These are phyloP conservation scores for Kodamaea plutei DNA, from an alignment of 1,139 yeast species.

Conservation along the genomic window DNA sequence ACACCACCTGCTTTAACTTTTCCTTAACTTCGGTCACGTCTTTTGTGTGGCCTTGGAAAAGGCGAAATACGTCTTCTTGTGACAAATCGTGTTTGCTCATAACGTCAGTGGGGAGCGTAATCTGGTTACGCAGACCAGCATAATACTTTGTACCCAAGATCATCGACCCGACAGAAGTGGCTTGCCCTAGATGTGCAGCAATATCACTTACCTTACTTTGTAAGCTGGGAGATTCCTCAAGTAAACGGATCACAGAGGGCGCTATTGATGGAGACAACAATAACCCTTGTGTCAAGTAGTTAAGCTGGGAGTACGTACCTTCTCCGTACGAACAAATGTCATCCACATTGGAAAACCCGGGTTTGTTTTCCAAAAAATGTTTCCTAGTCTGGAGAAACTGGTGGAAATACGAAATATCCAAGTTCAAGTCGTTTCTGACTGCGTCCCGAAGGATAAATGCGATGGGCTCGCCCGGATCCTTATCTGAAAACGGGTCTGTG, in stretches of 20 bases:
- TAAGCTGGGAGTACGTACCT: constrained; percentile 72
- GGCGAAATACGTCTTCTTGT: constrained; percentile 58
- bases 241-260: constrained; percentile 49
- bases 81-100: constrained; percentile 54
- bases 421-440: constrained; percentile 44
- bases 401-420: constrained; percentile 52
- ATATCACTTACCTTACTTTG: constrained; percentile 52
- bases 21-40: constrained; percentile 28
- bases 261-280: constrained; percentile 57
- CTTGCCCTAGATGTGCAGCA: constrained; percentile 81
- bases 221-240: constrained; percentile 44
- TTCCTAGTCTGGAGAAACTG: constrained; percentile 62
- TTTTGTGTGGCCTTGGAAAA: constrained; percentile 43
- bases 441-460: constrained; percentile 53
- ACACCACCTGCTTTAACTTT: constrained; percentile 56
- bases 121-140: constrained; percentile 46
- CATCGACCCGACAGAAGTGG: constrained; percentile 66
- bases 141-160: constrained; percentile 61
- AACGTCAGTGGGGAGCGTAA: constrained; percentile 61
- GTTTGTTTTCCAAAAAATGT: constrained; percentile 39
- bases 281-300: constrained; percentile 62
- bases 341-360: constrained; percentile 45
- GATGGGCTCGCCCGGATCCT: constrained; percentile 60
- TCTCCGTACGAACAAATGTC: constrained; percentile 77
- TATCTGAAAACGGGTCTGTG: constrained; percentile 31